These are phyloP conservation scores for Nemania sp. DNA, from an alignment of 2,329 filamentous ascomycete genomes.

Conservation along the genomic window DNA sequence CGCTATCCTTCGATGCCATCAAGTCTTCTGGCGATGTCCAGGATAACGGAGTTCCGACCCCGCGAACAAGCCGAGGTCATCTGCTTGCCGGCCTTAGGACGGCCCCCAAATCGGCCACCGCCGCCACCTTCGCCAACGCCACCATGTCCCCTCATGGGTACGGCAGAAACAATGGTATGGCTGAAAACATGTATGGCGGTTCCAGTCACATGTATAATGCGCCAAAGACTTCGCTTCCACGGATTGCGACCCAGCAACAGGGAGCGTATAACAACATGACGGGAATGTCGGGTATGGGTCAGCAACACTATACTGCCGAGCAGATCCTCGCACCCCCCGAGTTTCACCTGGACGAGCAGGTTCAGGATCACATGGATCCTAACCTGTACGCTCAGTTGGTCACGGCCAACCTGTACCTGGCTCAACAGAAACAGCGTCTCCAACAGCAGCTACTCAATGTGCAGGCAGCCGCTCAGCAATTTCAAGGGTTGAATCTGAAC, in stretches of 20 bases:
- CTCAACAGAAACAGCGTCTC: conserved; percentile 91
- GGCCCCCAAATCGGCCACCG: conserved; percentile 82
- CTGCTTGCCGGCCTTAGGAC: conserved; percentile 91
- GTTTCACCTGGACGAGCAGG: conserved; percentile 72
- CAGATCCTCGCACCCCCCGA: conserved; percentile 86
- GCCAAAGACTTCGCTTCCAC: conserved; percentile 63
- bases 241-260: conserved; percentile 41
- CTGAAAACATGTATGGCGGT: conserved; percentile 50
- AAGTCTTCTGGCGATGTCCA: conserved; percentile 71
- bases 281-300: conserved; percentile 40
- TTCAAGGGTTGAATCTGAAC: conserved; percentile 75
- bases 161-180: conserved; percentile 51
- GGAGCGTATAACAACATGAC: conserved; percentile 37
- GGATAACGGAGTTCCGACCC: conserved; percentile 74
- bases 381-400: conserved; percentile 85
- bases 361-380: conserved; percentile 79
- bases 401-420: conserved; percentile 88
- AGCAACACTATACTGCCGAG: conserved; percentile 75
- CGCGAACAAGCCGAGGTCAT: conserved; percentile 92
- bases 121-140: conserved; percentile 67
- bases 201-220: conserved; percentile 50
- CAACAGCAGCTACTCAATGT: conserved; percentile 90
- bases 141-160: conserved; percentile 44
- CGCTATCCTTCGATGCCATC: conserved; percentile 75
- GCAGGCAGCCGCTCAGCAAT: conserved; percentile 81